These are phyloP conservation scores for Podospora australis DNA, from an alignment of 495 filamentous ascomycete genomes.

Conservation along the genomic window DNA sequence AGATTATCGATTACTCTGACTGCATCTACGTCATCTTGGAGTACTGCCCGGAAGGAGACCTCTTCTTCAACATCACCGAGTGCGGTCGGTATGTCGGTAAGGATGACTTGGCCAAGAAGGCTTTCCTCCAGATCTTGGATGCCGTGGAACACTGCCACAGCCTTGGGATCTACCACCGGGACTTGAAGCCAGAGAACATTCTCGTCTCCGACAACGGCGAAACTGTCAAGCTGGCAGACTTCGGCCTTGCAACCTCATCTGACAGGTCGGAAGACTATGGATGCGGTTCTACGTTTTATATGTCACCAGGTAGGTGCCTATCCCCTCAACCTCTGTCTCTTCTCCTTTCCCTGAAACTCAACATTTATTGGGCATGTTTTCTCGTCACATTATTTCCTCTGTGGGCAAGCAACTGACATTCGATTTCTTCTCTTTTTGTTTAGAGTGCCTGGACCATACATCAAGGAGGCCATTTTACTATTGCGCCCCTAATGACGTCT, in stretches of 20 bases:
- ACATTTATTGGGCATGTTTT: conserved; percentile 7
- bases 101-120: conserved; percentile 76
- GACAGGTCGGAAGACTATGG: conserved; percentile 87
- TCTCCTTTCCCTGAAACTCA: conserved; percentile 1
- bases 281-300: conserved; percentile 98
- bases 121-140: conserved; percentile 95
- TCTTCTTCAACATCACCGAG: conserved; percentile 97
- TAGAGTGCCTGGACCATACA: conserved; percentile 90
- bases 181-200: conserved; percentile 98
- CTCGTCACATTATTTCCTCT: conserved; percentile 3
- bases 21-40: conserved; percentile 97
- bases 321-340: neutral
- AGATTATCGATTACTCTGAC: conserved; percentile 87
- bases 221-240: conserved; percentile 94
- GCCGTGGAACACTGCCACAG: conserved; percentile 94
- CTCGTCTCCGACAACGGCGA: conserved; percentile 80
- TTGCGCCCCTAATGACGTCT: conserved; percentile 93
- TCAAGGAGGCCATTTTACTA: conserved; percentile 78
- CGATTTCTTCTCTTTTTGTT: conserved; percentile 18
- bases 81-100: conserved; percentile 87
- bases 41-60: conserved; percentile 93
- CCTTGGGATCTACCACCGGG: conserved; percentile 91
- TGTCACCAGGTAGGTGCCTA: conserved; percentile 84
- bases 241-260: conserved; percentile 86
- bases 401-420: conserved; percentile 22